Evolutionary conservation across 345 rosid species (phyloP).

Genomic region (Streptanthus diversifolius): DNA sequence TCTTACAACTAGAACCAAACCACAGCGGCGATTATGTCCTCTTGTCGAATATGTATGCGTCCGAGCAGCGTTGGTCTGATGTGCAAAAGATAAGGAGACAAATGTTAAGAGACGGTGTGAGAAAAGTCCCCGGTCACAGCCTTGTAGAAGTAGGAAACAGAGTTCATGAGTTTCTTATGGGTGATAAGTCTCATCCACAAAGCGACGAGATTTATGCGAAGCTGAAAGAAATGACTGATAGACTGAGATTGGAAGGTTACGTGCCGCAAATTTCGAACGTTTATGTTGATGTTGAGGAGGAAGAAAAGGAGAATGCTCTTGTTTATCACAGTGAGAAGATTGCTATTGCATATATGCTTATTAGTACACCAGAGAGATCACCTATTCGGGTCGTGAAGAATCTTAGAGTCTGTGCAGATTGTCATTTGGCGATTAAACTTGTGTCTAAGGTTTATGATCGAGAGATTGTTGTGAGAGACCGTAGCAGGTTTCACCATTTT

Average conservation of each 20-base stretch:
- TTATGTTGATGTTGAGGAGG: constrained; percentile 68
- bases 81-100: constrained; percentile 59
- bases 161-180: constrained; percentile 64
- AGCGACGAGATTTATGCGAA: constrained; percentile 47
- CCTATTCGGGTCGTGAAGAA: constrained; percentile 64
- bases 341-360: constrained; percentile 74
- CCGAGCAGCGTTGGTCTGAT: constrained; percentile 67
- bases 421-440: constrained; percentile 73
- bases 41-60: constrained; percentile 77
- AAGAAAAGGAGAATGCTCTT: constrained; percentile 71
- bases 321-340: constrained; percentile 84
- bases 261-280: constrained; percentile 55
- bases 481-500: constrained; percentile 85
- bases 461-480: constrained; percentile 73
- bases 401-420: constrained; percentile 79
- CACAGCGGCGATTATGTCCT: constrained; percentile 81
- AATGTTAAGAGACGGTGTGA: constrained; percentile 59
- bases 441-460: constrained; percentile 57
- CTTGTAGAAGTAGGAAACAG: constrained; percentile 68
- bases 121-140: constrained; percentile 69
- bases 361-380: constrained; percentile 52
- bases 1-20: constrained; percentile 60
- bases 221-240: constrained; percentile 54
- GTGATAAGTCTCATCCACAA: constrained; percentile 62
- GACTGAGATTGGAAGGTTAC: constrained; percentile 59